Evolutionary conservation across 371 early-diverging fungal species (phyloP), one percentile per base, ranked within the genome.

Genomic region (Dichotomocladium elegans): DNA sequence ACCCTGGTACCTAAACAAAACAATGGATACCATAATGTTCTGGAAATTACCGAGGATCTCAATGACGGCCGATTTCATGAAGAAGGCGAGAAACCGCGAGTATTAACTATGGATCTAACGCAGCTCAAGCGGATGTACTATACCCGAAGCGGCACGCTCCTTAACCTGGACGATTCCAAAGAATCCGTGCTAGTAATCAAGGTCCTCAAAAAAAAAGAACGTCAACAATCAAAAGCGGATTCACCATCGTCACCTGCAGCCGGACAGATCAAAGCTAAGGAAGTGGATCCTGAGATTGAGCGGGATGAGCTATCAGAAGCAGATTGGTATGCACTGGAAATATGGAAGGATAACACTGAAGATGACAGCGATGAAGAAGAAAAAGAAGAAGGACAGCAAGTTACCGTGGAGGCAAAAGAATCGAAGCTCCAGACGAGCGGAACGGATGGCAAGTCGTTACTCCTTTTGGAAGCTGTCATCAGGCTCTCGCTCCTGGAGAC

Each of bases 61-160:
- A 63, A 89, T 47, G 91, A 89, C 49, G 89, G 88, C 0, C 69
- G 86, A n/a, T 85, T 84, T 58, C 90, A 88, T 44, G 86, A 87
- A 7, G 82, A 79, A 44, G 52, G 45, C 1, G 75, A 69, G 19
- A 53, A 49, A 5, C 54, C 41, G 5, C 51, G 59, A 17, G 33
- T 25, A 22, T 33, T 56, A 26, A n/a, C 43, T 4, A 26, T 56
- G 11, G 48, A 47, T 10, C 14, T 56, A 9, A 42, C 56, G 1
- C 17, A 44, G 14, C 26, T 63, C 26, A 57, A 68, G 14, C 70
- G 81, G 31, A 61, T 90, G 74, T 87, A 81, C 56, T 88, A 89
- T 60, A 85, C 85, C 22, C 81, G 80, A 14, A 79, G 86, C 15
- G 90, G 90, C 7, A 62, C 77, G 15, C 58, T 90, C 24, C 68